Evolutionary conservation across 2,329 filamentous ascomycete species (phyloP).

Genomic region (Ambrosiella beaveri): DNA sequence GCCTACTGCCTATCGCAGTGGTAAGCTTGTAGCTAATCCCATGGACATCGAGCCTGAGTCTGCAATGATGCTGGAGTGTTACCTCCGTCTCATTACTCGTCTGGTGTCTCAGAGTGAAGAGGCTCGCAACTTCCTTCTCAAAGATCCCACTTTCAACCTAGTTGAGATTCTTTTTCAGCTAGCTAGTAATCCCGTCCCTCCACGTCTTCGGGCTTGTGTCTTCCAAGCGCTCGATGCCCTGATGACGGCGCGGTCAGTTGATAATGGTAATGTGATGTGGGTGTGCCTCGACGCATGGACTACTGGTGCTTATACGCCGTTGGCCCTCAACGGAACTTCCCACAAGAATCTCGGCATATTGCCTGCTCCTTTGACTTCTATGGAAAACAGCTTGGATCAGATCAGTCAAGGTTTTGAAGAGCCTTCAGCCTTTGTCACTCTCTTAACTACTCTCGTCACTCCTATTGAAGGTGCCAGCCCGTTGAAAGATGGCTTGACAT

Average conservation of each 20-base stretch:
- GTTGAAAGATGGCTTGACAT: conserved; percentile 62
- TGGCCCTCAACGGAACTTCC: conserved; percentile 11
- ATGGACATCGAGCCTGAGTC: conserved; percentile 79
- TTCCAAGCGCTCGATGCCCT: conserved; percentile 65
- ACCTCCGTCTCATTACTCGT: conserved; percentile 73
- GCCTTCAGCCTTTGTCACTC: conserved; percentile 62
- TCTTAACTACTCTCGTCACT: conserved; percentile 54
- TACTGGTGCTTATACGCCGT: conserved; percentile 35
- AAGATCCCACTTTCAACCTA: conserved; percentile 46
- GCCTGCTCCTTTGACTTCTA: conserved; percentile 19
- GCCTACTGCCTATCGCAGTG: conserved; percentile 31
- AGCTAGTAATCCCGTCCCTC: conserved; percentile 58
- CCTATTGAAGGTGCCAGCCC: conserved; percentile 44
- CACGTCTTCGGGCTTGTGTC: conserved; percentile 63
- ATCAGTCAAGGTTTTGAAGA: conserved; percentile 71
- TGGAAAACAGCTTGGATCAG: conserved; percentile 53
- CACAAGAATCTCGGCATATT: conserved; percentile 16
- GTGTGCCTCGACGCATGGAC: conserved; percentile 63
- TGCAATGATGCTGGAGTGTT: conserved; percentile 91
- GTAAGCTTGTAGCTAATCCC: conserved; percentile 45
- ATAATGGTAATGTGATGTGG: conserved; percentile 63
- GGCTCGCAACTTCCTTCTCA: conserved; percentile 58
- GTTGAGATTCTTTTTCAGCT: conserved; percentile 61
- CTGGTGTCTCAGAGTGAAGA: conserved; percentile 56
- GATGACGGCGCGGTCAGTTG: conserved; percentile 52